These are phyloP conservation scores for Colletotrichum sp. DNA, from an alignment of 2,329 filamentous ascomycete species.

Conservation along the genomic window DNA sequence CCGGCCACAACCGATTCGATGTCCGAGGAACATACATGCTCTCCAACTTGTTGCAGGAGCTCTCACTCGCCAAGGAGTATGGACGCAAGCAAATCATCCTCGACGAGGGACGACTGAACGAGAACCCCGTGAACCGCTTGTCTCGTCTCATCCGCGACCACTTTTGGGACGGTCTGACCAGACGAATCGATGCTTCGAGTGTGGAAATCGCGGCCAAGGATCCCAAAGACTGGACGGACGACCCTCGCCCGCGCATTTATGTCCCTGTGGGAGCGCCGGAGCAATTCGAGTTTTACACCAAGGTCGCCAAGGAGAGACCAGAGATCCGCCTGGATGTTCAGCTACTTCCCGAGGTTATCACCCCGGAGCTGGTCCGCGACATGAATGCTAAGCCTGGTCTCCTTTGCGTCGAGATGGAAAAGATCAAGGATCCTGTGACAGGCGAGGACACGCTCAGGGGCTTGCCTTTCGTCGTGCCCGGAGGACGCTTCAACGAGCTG, in stretches of 20 bases:
- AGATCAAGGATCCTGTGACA: conserved; percentile 69
- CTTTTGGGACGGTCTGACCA: conserved; percentile 92
- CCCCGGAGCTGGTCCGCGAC: conserved; percentile 79
- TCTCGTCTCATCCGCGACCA: conserved; percentile 85
- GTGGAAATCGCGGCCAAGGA: conserved; percentile 88
- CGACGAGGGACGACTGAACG: conserved; percentile 88
- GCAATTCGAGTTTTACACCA: conserved; percentile 87
- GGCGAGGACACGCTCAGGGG: conserved; percentile 76
- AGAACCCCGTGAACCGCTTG: conserved; percentile 91
- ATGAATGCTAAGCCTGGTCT: conserved; percentile 89
- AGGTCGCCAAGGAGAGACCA: conserved; percentile 78
- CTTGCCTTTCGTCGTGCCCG: conserved; percentile 94
- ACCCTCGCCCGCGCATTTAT: conserved; percentile 91
- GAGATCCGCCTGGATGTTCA: conserved; percentile 89
- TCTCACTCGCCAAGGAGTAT: conserved; percentile 90
- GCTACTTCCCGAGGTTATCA: conserved; percentile 77
- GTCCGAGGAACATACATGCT: conserved; percentile 97
- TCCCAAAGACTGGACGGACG: conserved; percentile 93
- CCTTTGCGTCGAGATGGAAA: conserved; percentile 87
- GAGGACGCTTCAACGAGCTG: conserved; percentile 95
- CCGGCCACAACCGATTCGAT: conserved; percentile 86
- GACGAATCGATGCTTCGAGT: conserved; percentile 86
- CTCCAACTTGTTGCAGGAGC: conserved; percentile 93
- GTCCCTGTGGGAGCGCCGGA: conserved; percentile 83
- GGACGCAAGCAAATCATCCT: conserved; percentile 89